Evolutionary conservation across 768 basidiomycete genomes (phyloP).

Genomic region (Mrakia gelida): DNA sequence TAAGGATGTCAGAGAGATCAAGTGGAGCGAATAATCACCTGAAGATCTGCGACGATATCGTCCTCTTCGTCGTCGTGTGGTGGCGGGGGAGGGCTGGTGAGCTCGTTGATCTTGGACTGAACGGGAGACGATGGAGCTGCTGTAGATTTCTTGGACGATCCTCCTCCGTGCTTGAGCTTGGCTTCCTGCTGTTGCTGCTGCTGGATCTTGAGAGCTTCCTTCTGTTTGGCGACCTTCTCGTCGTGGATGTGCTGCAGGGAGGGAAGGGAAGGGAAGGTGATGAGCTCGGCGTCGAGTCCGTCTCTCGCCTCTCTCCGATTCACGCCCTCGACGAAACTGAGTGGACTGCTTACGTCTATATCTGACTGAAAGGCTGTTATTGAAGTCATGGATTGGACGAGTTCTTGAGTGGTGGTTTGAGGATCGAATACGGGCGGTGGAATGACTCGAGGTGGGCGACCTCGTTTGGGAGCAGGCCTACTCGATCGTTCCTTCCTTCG

Average conservation of each 20-base stretch:
- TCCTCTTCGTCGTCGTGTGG: neutral
- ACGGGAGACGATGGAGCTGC: neutral
- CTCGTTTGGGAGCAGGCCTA: neutral
- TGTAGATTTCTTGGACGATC: neutral
- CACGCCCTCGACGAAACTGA: neutral
- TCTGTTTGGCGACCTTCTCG: constrained; percentile 1
- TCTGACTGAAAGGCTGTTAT: constrained; percentile 24
- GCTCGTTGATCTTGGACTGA: constrained; percentile 7
- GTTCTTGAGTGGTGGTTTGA: neutral
- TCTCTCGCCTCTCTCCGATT: neutral
- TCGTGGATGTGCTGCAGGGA: constrained; percentile 17
- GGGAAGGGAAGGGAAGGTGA: neutral
- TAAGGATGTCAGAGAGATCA: neutral
- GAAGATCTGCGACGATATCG: constrained; percentile 15
- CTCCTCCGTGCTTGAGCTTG: constrained; percentile 5
- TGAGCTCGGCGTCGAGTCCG: neutral
- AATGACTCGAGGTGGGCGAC: neutral
- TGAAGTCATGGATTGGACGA: neutral
- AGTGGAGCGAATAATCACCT: neutral
- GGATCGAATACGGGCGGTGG: neutral
- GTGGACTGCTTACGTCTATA: constrained; percentile 1
- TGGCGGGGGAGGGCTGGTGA: neutral
- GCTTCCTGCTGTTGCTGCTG: neutral
- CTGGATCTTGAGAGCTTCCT: constrained; percentile 4
- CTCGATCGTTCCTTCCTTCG: neutral